These are phyloP conservation scores for Plasmodium malariae DNA, from an alignment of 169 alveolate species.

Conservation along the genomic window DNA sequence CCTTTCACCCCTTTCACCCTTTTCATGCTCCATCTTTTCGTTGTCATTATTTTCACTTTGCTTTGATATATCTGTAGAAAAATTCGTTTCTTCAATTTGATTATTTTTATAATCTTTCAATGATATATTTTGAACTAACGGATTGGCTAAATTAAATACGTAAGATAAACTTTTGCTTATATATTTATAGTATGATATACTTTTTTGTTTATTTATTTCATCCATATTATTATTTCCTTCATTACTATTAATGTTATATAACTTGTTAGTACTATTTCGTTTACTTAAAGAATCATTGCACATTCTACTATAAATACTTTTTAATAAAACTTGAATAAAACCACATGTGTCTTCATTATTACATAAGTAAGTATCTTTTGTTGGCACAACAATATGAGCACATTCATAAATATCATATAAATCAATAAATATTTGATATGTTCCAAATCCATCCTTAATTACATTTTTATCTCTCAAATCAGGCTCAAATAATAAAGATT, in stretches of 20 bases:
- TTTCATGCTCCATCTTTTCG: background rate
- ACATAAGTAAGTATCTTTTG: conserved; percentile 55
- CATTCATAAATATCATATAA: conserved; percentile 82
- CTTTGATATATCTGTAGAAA: conserved; percentile 7
- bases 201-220: conserved; percentile 42
- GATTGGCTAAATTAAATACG: conserved; percentile 66
- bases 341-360: conserved; percentile 76
- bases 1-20: background rate
- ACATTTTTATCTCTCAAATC: conserved; percentile 85
- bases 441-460: conserved; percentile 81
- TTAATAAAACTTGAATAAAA: conserved; percentile 69
- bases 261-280: background rate
- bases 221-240: conserved; percentile 11
- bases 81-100: background rate
- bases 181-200: conserved; percentile 63
- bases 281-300: conserved; percentile 19
- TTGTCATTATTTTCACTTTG: background rate
- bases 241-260: background rate
- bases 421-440: conserved; percentile 85
- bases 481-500: conserved; percentile 86
- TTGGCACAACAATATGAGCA: conserved; percentile 84
- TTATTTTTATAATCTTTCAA: conserved; percentile 27
- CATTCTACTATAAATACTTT: conserved; percentile 44
- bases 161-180: conserved; percentile 61
- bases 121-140: conserved; percentile 31